These are phyloP conservation scores for Boletus semigastroideus DNA, from an alignment of 1,284 basidiomycete species.

Conservation along the genomic window DNA sequence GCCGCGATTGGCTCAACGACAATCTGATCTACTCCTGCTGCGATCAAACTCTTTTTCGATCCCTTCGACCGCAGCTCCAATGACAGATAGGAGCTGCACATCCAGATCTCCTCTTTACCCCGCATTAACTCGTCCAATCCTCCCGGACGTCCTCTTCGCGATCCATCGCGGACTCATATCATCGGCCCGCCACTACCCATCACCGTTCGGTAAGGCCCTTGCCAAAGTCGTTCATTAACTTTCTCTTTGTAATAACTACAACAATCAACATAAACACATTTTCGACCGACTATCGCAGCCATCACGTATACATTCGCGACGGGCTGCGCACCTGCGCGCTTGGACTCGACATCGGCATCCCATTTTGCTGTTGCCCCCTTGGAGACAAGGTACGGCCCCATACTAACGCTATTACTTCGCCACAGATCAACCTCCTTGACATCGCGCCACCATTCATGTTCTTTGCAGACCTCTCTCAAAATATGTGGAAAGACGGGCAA, in stretches of 20 bases:
- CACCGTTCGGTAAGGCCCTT: constrained; percentile 8
- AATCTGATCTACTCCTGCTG: constrained; percentile 24
- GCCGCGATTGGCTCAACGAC: constrained; percentile 15
- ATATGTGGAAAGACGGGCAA: not conserved
- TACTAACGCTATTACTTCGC: constrained; percentile 3
- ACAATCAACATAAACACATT: constrained; percentile 5
- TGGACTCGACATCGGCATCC: not conserved
- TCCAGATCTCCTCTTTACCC: constrained; percentile 15
- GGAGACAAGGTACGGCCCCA: constrained; percentile 15
- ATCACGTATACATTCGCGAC: constrained; percentile 5
- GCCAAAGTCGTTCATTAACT: not conserved
- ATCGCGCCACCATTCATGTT: not conserved
- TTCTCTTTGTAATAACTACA: not conserved
- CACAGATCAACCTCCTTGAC: constrained; percentile 1
- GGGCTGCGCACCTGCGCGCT: constrained; percentile 5
- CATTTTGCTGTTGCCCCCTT: constrained; percentile 9
- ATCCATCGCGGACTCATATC: constrained; percentile 23
- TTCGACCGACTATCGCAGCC: constrained; percentile 5
- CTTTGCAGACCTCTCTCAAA: not conserved
- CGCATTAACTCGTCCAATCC: constrained; percentile 6
- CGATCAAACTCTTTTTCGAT: constrained; percentile 17
- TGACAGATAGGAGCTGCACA: constrained; percentile 11
- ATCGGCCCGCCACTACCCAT: constrained; percentile 1
- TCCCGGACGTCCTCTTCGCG: constrained; percentile 9
- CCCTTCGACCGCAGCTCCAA: constrained; percentile 1